Evolutionary conservation across 176 grass and related monocot species (phyloP).

Genomic region (Lolium multiflorum): DNA sequence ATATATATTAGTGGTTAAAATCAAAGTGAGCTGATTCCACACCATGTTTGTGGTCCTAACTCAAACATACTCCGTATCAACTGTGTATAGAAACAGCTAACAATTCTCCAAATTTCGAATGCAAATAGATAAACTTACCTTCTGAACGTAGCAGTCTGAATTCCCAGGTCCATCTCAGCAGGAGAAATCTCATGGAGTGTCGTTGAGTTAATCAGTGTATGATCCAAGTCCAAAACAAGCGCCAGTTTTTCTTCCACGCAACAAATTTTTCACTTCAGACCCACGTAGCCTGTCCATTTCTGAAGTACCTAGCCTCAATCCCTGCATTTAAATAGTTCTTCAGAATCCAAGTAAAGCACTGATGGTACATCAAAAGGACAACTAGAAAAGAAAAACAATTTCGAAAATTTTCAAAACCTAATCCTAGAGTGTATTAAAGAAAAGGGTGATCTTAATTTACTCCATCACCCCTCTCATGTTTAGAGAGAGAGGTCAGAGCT

Average conservation of each 20-base stretch:
- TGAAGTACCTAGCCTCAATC: slow-evolving; percentile 40
- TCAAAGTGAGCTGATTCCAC: background rate
- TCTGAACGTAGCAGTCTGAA: slow-evolving; percentile 54
- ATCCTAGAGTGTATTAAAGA: too few relatives aligned
- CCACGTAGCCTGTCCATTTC: slow-evolving; percentile 66
- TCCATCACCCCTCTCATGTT: background rate
- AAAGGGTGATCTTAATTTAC: background rate
- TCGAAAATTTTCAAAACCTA: background rate
- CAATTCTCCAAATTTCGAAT: background rate
- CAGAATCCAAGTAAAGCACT: slow-evolving; percentile 4
- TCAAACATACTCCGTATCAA: background rate
- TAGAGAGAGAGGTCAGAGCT: background rate
- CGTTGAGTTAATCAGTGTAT: slow-evolving; percentile 88
- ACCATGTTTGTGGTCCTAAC: background rate
- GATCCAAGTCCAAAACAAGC: slow-evolving; percentile 90
- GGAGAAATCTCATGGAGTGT: slow-evolving; percentile 60
- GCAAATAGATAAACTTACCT: slow-evolving; percentile 47
- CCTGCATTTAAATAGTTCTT: slow-evolving; percentile 57
- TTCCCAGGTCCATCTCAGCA: slow-evolving; percentile 77
- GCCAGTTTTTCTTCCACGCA: slow-evolving; percentile 72
- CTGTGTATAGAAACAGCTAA: background rate
- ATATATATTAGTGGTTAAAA: slow-evolving; percentile 14
- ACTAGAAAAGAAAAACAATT: slow-evolving; percentile 9
- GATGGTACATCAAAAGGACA: slow-evolving; percentile 10
- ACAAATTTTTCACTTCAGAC: slow-evolving; percentile 70